Evolutionary conservation across 148 eudicot genomes (phyloP).

Genomic region (Suaeda aralocaspica): DNA sequence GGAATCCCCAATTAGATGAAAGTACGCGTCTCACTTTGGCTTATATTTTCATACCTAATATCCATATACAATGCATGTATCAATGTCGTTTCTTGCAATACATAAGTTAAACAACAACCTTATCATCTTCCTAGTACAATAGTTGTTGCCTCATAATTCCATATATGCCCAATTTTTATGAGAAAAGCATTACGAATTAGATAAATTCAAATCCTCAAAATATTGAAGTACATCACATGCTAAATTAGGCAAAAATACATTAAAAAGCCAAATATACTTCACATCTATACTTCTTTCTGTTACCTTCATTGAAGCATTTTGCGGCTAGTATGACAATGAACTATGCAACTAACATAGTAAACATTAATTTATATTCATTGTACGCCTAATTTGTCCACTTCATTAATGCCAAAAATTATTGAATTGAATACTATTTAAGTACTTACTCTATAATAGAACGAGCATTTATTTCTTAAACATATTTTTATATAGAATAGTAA

Average conservation of each 20-base stretch:
- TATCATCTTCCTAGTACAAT: too few species aligned
- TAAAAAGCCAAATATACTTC: background rate
- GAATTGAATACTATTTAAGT: background rate
- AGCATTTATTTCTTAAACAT: background rate
- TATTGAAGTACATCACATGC: slow-evolving; percentile 15
- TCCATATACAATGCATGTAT: too few species aligned
- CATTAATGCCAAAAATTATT: background rate
- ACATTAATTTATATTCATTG: background rate
- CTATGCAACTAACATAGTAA: background rate
- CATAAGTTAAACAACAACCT: too few species aligned
- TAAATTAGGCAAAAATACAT: background rate
- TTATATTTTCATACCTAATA: too few species aligned
- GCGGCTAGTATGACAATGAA: background rate
- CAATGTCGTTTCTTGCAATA: too few species aligned
- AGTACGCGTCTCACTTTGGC: too few species aligned
- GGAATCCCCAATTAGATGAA: too few species aligned
- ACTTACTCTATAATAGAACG: background rate
- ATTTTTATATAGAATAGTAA: background rate
- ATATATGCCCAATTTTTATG: background rate
- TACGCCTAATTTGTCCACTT: background rate
- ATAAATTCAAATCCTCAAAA: background rate
- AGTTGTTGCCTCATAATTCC: background rate
- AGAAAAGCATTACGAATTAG: background rate
- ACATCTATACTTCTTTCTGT: background rate
- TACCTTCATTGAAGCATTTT: background rate